phyloP scores from a whole-genome alignment of 768 basidiomycete species.

The Lactifluus rugatus region DNA sequence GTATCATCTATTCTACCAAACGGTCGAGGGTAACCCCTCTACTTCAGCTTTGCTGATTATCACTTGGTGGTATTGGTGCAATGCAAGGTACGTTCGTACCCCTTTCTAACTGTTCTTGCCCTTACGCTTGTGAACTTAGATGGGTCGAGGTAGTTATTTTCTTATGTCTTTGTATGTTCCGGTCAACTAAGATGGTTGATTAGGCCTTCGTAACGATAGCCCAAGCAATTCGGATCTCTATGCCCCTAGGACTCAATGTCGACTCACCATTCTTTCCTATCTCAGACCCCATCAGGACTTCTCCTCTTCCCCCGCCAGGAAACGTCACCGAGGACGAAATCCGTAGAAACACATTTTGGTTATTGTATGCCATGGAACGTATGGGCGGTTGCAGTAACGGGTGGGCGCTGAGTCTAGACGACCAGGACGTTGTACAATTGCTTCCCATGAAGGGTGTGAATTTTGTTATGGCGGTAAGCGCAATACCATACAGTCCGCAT shows the following conservation, averaged over 20 bases:
- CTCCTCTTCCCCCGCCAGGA: conserved; percentile 49
- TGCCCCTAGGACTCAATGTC: conserved; percentile 63
- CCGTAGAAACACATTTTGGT: conserved; percentile 64
- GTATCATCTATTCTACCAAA: background rate
- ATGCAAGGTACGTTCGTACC: conserved; percentile 44
- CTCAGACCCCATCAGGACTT: conserved; percentile 46
- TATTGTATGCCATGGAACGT: conserved; percentile 60
- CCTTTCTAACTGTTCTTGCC: background rate
- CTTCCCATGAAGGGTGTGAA: conserved; percentile 53
- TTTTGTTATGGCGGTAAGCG: conserved; percentile 51
- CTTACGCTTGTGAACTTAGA: conserved; percentile 28
- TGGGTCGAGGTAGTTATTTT: conserved; percentile 53
- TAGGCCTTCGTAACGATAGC: conserved; percentile 55
- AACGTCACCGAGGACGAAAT: conserved; percentile 61
- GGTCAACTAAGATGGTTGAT: background rate
- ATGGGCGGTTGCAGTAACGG: conserved; percentile 58
- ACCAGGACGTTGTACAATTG: conserved; percentile 63
- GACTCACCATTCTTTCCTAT: conserved; percentile 59
- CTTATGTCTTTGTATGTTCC: background rate
- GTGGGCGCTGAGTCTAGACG: conserved; percentile 63
- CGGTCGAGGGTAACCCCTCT: background rate
- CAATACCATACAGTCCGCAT: background rate
- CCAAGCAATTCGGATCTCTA: conserved; percentile 44
- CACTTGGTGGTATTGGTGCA: conserved; percentile 66
- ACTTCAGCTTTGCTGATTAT: conserved; percentile 49